Percentiles rank a stretch among this genome's conserved stretches.
phyloP scores from a whole-genome alignment of 1,139 yeast species.

The Geotrichum fermentans region DNA sequence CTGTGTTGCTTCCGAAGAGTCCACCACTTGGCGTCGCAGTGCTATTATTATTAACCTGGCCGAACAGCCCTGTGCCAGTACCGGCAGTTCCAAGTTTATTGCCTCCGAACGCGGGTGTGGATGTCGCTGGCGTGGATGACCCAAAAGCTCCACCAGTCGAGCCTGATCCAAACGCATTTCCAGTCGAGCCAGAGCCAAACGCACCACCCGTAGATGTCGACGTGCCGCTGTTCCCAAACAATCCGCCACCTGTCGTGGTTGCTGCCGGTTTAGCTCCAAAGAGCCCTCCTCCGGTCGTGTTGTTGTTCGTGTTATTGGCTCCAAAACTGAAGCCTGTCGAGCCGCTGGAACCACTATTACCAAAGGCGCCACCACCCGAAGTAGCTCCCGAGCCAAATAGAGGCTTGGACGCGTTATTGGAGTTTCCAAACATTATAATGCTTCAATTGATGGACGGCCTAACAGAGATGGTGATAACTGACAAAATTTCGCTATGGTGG shows the following conservation, averaged over 20 bases:
- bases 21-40: constrained; percentile 25
- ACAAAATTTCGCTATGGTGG: too few relatives aligned
- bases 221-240: constrained; percentile 36
- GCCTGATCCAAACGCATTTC: constrained; percentile 15
- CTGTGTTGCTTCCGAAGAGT: constrained; percentile 30
- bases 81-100: constrained; percentile 20
- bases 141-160: background rate
- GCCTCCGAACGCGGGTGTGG: background rate
- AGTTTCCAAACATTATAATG: background rate
- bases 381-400: background rate
- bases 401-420: background rate
- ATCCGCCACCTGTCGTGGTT: constrained; percentile 30
- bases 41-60: constrained; percentile 8
- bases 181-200: background rate
- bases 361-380: constrained; percentile 9
- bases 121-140: background rate
- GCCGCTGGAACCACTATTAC: background rate
- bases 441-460: too few relatives aligned
- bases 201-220: background rate
- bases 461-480: too few relatives aligned
- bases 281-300: constrained; percentile 4
- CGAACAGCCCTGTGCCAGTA: constrained; percentile 41
- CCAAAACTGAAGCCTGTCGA: constrained; percentile 8
- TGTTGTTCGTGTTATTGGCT: background rate
- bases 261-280: constrained; percentile 13